These are phyloP conservation scores for Cucurbita pepo DNA, from an alignment of 306 rosid species.

Conservation along the genomic window DNA sequence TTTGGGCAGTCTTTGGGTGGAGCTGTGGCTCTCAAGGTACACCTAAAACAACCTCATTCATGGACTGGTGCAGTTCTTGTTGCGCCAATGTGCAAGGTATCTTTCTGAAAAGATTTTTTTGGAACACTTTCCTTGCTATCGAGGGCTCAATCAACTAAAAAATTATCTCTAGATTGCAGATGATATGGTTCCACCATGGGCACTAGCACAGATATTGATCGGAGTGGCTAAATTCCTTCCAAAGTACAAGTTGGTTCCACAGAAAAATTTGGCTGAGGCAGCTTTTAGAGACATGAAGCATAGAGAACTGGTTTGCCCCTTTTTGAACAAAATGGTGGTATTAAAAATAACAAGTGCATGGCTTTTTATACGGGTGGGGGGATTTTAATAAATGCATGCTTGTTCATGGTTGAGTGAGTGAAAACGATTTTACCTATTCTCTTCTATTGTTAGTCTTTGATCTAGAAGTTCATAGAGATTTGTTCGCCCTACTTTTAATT, in stretches of 20 bases:
- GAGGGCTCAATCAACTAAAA: slow-evolving; percentile 10
- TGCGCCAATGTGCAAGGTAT: slow-evolving; percentile 98
- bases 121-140: not conserved
- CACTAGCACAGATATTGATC: slow-evolving; percentile 38
- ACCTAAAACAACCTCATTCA: slow-evolving; percentile 59
- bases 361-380: not conserved
- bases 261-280: slow-evolving; percentile 63
- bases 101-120: slow-evolving; percentile 7
- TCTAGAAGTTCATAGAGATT: not conserved
- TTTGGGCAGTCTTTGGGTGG: slow-evolving; percentile 94
- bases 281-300: slow-evolving; percentile 63
- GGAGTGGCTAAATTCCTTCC: slow-evolving; percentile 55
- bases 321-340: not conserved
- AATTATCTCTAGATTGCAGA: slow-evolving; percentile 63
- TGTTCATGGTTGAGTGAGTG: not conserved
- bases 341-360: not conserved
- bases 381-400: not conserved
- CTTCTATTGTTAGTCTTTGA: not conserved
- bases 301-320: slow-evolving; percentile 41
- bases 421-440: not conserved
- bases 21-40: slow-evolving; percentile 71
- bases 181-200: slow-evolving; percentile 66
- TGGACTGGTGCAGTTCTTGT: slow-evolving; percentile 90
- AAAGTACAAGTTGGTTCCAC: slow-evolving; percentile 68
- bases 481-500: not conserved